Evolutionary conservation across 2,329 filamentous ascomycete species (phyloP), one percentile per base, ranked within the genome.

Genomic region (Nigrospora sphaerica): DNA sequence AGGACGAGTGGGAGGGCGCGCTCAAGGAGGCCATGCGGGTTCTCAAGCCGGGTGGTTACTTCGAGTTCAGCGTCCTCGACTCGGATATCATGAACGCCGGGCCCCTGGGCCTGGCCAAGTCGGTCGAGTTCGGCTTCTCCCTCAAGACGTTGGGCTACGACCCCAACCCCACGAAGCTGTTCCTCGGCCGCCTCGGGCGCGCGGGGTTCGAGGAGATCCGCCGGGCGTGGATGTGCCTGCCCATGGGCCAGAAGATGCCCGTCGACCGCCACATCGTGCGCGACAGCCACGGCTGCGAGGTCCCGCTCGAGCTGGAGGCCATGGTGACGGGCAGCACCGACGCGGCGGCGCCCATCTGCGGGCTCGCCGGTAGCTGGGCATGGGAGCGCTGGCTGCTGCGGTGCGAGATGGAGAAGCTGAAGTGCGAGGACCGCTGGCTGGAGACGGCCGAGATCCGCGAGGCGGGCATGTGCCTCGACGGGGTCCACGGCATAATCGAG

Each of bases 381-480:
- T 98, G 91, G 92, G 93, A 98, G 76, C 86, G 88, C 63, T 98
- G 93, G 93, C 78, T 97, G 64, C 70, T 96, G 54, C 88, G 89
- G 60, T 78, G 92, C 58, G 87, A 93, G 69, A 79, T 85, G 69
- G 91, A 96, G 72, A 93, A 78, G 65, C 73, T 74, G 5, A 73
- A 88, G 60, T 86, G 87, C 23, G 83, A 88, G 61, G 65, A 76
- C 50, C 65, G 77, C 12, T 70, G 81, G 5, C 75, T 80, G 55
- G 78, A 75, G 11, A 70, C 75, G 18, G 62, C 68, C 39, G 71
- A 75, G 41, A 72, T 79, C 63, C 64, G 67, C 45, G 74, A 79
- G 65, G 78, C 80, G 9, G 77, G 74, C 49, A 77, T 77, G 61
- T 78, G 74, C 56, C 71, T 85, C 42, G 77, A 81, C 31, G 77